Evolutionary conservation across 2,329 filamentous ascomycete genomes (phyloP).

Genomic region (Ceratocystis smalleyi): DNA sequence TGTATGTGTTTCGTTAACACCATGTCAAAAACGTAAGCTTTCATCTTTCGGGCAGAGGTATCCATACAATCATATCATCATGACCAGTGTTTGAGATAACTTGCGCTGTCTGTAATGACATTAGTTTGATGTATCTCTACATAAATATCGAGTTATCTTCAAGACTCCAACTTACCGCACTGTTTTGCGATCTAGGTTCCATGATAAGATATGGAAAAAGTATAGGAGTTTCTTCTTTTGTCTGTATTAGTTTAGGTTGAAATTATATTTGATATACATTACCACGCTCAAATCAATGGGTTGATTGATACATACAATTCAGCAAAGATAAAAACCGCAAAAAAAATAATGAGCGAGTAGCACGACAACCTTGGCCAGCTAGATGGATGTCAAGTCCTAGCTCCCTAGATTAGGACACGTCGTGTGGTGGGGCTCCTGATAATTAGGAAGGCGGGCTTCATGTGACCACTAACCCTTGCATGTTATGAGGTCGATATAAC

Average conservation of each 20-base stretch:
- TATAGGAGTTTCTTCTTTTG: background rate
- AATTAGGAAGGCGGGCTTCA: background rate
- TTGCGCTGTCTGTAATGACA: slow-evolving; percentile 27
- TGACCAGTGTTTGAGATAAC: slow-evolving; percentile 42
- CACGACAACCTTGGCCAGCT: background rate
- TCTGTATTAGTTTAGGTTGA: background rate
- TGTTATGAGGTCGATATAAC: background rate
- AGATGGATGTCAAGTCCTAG: background rate
- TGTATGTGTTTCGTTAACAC: slow-evolving; percentile 17
- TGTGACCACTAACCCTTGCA: slow-evolving; percentile 3
- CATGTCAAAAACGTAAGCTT: background rate
- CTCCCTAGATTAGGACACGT: slow-evolving; percentile 15
- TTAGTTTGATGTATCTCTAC: slow-evolving; percentile 20
- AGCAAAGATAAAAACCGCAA: background rate
- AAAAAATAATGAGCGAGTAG: background rate
- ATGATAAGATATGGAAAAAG: background rate
- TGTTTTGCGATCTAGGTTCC: background rate
- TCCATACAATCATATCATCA: slow-evolving; percentile 98
- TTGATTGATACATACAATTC: background rate
- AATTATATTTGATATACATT: background rate
- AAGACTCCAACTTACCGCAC: slow-evolving; percentile 12
- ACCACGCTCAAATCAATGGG: background rate
- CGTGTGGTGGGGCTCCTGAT: slow-evolving; percentile 8
- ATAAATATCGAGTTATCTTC: background rate
- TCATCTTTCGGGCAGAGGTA: background rate